Percentiles rank a stretch among this genome's conserved stretches.
phyloP scores from a whole-genome alignment of 768 basidiomycete genomes.

The Porphyrellus cyaneotinctus region DNA sequence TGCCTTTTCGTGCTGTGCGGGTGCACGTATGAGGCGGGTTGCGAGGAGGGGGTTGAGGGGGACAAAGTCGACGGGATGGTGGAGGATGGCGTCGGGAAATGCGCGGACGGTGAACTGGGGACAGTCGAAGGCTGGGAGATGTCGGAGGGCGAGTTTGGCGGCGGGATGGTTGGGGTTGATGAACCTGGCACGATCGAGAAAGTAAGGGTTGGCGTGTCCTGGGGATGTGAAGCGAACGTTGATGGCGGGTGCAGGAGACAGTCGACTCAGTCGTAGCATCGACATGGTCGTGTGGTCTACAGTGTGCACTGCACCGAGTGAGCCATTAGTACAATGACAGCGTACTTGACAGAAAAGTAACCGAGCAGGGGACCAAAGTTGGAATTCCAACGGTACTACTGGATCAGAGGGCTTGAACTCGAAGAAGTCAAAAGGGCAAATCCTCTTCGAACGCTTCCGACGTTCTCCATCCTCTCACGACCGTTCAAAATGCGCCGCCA shows the following conservation, averaged over 20 bases:
- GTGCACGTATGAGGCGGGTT: conserved; percentile 11
- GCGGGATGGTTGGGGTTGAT: conserved; percentile 23
- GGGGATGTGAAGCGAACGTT: conserved; percentile 9
- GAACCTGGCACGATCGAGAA: conserved; percentile 6
- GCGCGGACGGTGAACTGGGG: conserved; percentile 23
- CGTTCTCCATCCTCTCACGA: no score
- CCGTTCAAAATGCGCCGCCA: no score
- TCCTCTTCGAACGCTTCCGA: no score
- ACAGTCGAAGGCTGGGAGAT: conserved; percentile 16
- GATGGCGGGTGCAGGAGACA: background rate
- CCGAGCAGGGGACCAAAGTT: no score
- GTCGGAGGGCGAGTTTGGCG: conserved; percentile 4
- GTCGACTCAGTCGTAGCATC: background rate
- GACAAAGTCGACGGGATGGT: conserved; percentile 8
- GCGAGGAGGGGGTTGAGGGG: conserved; percentile 20
- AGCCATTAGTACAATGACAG: no score
- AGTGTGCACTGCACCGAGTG: no score
- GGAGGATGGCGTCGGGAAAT: conserved; percentile 21
- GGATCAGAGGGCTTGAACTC: no score
- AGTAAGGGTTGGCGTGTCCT: conserved; percentile 12
- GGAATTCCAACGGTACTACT: no score
- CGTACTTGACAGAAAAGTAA: no score
- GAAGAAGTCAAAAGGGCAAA: no score
- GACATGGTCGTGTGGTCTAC: no score
- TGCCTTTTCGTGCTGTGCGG: background rate